These are phyloP conservation scores for Leishmania guyanensis DNA, from an alignment of 208 protist species.

Conservation along the genomic window DNA sequence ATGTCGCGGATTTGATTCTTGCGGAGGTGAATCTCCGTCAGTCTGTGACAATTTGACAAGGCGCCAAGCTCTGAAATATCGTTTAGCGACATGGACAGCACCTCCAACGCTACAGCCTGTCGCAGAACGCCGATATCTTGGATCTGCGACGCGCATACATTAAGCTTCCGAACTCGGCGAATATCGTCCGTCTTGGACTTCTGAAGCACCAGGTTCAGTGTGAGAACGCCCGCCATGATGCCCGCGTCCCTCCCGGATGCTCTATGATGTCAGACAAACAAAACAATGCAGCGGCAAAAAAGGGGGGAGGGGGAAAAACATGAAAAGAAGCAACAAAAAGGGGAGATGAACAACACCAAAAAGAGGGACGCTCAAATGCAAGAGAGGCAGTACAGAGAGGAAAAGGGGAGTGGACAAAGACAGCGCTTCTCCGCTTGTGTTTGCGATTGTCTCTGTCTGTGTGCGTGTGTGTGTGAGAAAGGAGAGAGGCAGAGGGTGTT, in stretches of 20 bases:
- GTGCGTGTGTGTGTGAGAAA: not conserved
- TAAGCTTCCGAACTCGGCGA: slow-evolving; percentile 78
- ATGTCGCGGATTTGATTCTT: slow-evolving; percentile 86
- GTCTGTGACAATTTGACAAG: slow-evolving; percentile 60
- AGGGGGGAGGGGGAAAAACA: not conserved
- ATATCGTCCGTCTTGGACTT: slow-evolving; percentile 87
- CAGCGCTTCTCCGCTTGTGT: not conserved
- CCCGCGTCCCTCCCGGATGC: not conserved
- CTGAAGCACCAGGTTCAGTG: slow-evolving; percentile 77
- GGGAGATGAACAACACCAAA: not conserved
- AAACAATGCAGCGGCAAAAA: slow-evolving; percentile 3
- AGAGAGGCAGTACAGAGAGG: not conserved
- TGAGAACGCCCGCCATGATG: slow-evolving; percentile 83
- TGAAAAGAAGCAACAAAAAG: slow-evolving; percentile 26
- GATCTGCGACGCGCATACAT: slow-evolving; percentile 85
- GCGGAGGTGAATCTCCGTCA: slow-evolving; percentile 86
- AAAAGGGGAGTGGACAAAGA: not conserved
- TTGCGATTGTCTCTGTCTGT: too few species aligned
- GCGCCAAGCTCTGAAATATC: slow-evolving; percentile 79
- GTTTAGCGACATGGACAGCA: slow-evolving; percentile 89
- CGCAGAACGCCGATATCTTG: slow-evolving; percentile 85
- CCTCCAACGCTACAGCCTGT: slow-evolving; percentile 67
- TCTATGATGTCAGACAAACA: not conserved
- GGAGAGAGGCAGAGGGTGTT: not conserved
- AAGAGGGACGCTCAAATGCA: slow-evolving; percentile 5